A percentile compares a stretch with the other conserved stretches of the same genome.
These are phyloP conservation scores for Suillus subaureus DNA, from an alignment of 768 basidiomycete genomes.

Conservation along the genomic window DNA sequence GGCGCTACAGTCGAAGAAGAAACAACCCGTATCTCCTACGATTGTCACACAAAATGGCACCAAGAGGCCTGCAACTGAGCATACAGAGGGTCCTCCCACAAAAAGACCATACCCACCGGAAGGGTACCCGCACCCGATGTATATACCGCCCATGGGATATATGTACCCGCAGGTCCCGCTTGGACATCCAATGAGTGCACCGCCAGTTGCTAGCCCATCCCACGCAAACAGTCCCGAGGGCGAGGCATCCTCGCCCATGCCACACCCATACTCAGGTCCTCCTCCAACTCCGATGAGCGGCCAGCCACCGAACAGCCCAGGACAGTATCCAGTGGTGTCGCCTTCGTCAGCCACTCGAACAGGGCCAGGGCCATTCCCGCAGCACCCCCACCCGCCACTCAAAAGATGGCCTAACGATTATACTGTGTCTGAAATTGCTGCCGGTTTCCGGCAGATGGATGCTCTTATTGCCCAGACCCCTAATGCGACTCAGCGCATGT, in stretches of 20 bases:
- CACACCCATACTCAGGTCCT: conserved; percentile 19
- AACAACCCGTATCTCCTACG: conserved; percentile 15
- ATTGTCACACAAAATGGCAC: conserved; percentile 17
- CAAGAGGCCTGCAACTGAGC: conserved; percentile 30
- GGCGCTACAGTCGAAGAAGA: conserved; percentile 41
- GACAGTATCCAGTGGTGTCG: conserved; percentile 14
- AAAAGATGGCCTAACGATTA: conserved; percentile 82
- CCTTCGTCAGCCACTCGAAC: conserved; percentile 21
- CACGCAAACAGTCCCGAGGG: conserved; percentile 18
- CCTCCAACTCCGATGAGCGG: conserved; percentile 24
- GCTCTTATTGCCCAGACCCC: conserved; percentile 34
- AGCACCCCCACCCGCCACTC: conserved; percentile 62
- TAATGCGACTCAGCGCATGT: conserved; percentile 61
- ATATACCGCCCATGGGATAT: conserved; percentile 32
- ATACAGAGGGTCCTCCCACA: conserved; percentile 26
- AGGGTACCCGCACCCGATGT: conserved; percentile 29
- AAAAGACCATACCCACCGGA: conserved; percentile 33
- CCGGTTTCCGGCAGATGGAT: conserved; percentile 58
- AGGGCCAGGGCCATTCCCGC: conserved; percentile 38
- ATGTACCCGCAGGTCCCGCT: conserved; percentile 31
- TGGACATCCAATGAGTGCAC: conserved; percentile 22
- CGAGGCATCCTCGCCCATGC: conserved; percentile 18
- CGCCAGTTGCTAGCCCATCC: conserved; percentile 18
- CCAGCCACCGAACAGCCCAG: conserved; percentile 21
- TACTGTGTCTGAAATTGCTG: conserved; percentile 64